Percentiles rank a stretch among this genome's conserved stretches.
Conservation (phyloP, 495 filamentous ascomycete species). For the Penicillium malachiteum region DNA sequence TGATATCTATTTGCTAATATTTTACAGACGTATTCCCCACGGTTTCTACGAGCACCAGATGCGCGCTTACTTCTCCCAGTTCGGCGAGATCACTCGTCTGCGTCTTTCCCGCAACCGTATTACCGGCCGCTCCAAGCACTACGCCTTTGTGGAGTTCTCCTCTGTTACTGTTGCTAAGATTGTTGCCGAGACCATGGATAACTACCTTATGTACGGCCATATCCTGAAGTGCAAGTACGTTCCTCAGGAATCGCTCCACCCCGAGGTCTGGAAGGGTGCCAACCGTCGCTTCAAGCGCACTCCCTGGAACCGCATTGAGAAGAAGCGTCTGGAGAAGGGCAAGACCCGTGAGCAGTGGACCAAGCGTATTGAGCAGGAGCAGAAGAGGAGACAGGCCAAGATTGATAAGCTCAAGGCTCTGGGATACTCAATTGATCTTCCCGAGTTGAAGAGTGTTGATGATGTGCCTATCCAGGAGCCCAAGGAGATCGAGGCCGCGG, state of each 20-base stretch:
- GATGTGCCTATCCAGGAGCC: slow-evolving; percentile 49
- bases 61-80: slow-evolving; percentile 91
- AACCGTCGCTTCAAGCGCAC: slow-evolving; percentile 84
- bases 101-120: slow-evolving; percentile 87
- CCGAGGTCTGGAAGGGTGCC: slow-evolving; percentile 79
- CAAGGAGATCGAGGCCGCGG: slow-evolving; percentile 29
- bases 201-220: slow-evolving; percentile 92
- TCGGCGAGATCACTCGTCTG: slow-evolving; percentile 77
- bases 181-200: slow-evolving; percentile 92
- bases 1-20: slow-evolving; percentile 3
- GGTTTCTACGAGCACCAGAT: slow-evolving; percentile 98
- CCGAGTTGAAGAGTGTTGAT: slow-evolving; percentile 67
- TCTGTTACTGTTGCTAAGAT: slow-evolving; percentile 78
- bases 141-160: slow-evolving; percentile 88
- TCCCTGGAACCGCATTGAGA: slow-evolving; percentile 81
- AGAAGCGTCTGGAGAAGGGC: slow-evolving; percentile 66
- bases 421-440: slow-evolving; percentile 81
- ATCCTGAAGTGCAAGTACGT: slow-evolving; percentile 83
- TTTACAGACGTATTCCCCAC: slow-evolving; percentile 69
- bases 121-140: slow-evolving; percentile 86
- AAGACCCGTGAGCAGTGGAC: slow-evolving; percentile 73
- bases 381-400: slow-evolving; percentile 62
- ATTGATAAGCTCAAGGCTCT: slow-evolving; percentile 73
- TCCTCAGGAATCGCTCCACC: slow-evolving; percentile 71
- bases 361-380: slow-evolving; percentile 66